A percentile compares a stretch with the other conserved stretches of the same genome.
Evolutionary conservation across 2,329 filamentous ascomycete genomes (phyloP).

Genomic region (Coniochaeta sp.): DNA sequence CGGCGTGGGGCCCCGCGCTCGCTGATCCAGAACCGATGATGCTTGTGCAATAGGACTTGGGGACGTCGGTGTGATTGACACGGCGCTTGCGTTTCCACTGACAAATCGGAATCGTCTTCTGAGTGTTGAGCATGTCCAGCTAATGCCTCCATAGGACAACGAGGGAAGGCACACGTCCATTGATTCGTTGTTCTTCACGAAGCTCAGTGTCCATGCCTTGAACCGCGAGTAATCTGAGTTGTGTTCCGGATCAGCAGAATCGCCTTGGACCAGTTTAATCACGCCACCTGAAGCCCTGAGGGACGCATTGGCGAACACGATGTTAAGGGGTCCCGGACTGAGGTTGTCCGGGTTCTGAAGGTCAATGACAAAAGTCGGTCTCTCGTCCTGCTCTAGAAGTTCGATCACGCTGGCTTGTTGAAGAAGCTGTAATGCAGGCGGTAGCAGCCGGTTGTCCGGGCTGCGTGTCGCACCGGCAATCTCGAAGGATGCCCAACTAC

Average conservation of each 20-base stretch:
- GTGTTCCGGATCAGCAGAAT: conserved; percentile 32
- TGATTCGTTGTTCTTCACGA: conserved; percentile 40
- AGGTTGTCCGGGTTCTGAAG: conserved; percentile 50
- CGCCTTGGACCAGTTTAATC: conserved; percentile 48
- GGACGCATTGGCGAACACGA: conserved; percentile 63
- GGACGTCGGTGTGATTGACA: conserved; percentile 30
- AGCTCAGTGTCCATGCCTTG: conserved; percentile 60
- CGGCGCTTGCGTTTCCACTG: conserved; percentile 42
- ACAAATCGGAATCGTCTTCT: conserved; percentile 62
- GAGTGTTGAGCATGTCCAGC: conserved; percentile 66
- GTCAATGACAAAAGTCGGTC: conserved; percentile 72
- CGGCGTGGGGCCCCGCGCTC: conserved; percentile 27
- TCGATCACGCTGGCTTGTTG: conserved; percentile 62
- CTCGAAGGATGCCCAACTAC: conserved; percentile 44
- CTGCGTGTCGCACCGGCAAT: conserved; percentile 42
- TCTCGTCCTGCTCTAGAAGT: conserved; percentile 66
- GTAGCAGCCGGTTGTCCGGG: conserved; percentile 40
- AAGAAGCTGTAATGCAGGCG: conserved; percentile 47
- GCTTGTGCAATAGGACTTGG: conserved; percentile 30
- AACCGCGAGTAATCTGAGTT: conserved; percentile 52
- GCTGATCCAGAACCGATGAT: conserved; percentile 23
- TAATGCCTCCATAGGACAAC: conserved; percentile 54
- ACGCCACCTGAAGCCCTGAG: conserved; percentile 51
- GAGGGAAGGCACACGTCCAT: conserved; percentile 46
- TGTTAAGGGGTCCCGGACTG: conserved; percentile 44